Conservation (phyloP, 208 protist species). For the Perkinsela sp. region DNA sequence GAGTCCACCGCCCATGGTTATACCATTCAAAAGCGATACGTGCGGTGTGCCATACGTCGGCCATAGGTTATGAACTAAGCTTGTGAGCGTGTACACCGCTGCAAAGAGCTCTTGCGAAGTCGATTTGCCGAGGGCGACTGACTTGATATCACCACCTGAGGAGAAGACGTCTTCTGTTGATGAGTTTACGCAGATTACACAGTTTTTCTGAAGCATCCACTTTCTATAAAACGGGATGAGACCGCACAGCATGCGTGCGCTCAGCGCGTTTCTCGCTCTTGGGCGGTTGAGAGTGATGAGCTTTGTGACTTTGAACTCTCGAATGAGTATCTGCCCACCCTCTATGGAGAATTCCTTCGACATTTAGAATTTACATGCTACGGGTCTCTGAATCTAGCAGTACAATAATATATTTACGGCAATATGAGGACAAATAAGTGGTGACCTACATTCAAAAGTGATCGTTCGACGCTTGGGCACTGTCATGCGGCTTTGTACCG, state of each 20-base stretch:
- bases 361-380: no score
- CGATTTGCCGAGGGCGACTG: constrained; percentile 10
- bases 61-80: constrained; percentile 10
- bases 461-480: no score
- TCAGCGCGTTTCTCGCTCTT: constrained; percentile 8
- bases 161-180: constrained; percentile 26
- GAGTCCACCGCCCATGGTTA: constrained; percentile 40
- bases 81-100: constrained; percentile 26
- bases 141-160: constrained; percentile 42
- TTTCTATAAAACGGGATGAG: constrained; percentile 4
- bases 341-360: no score
- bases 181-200: constrained; percentile 7
- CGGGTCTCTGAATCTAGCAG: no score
- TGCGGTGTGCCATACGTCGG: constrained; percentile 14
- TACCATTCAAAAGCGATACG: constrained; percentile 41
- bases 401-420: no score
- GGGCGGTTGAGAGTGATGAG: constrained; percentile 9
- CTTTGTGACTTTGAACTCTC: background rate
- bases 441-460: no score
- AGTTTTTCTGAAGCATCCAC: constrained; percentile 2
- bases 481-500: background rate
- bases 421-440: no score
- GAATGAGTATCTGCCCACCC: constrained; percentile 1
- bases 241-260: constrained; percentile 7
- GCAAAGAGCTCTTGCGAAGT: constrained; percentile 16